Base-by-base conservation (phyloP, 306 rosid genomes). In the Medicago arabica region DNA sequence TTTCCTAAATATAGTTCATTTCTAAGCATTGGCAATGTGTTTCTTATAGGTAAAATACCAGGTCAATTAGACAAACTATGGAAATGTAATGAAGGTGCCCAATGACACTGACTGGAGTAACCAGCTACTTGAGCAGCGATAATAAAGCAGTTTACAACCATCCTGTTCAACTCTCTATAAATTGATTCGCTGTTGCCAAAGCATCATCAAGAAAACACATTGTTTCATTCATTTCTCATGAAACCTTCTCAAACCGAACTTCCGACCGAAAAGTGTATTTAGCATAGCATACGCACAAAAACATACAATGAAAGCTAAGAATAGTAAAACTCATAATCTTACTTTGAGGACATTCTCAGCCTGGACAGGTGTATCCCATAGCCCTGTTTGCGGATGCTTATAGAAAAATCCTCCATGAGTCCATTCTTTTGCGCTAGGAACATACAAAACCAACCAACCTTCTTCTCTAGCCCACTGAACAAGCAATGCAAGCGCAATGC, bases 391-490 rank as follows among this genome's bases (percentile, higher is more conserved):
- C 10, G 89, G 89, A 69, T 90, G 88, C 86, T 83, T 87, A 71
- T 83, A 87, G 87, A 88, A 95, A 80, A 85, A 92, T 12, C 97
- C 96, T 71, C 97, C 97, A 67, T 88, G 96, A 80, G 97, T 89
- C 98, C 98, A 95, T 36, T 82, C 88, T 83, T 85, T 75, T 75
- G 92, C 98, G 76, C 77, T 84, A n/a, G 98, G 97, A 54, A 88
- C 93, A 82, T 92, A 95, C n/a, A 95, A 78, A 76, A 95, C 97
- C 55, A 95, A 80, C 98, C 98, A 95, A 69, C 97, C 98, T 88
- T 92, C 97, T 43, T 90, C 96, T 14, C 98, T 87, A 25, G 98
- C 98, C 97, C 98, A 95, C 43, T 92, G 97, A 80, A 92, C 97
- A 75, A 95, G 95, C 98, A 95, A 89, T 10, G 97, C 91, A 76